Base-by-base conservation (phyloP, 345 rosid genomes). In the Diplotaxis tenuifolia region DNA sequence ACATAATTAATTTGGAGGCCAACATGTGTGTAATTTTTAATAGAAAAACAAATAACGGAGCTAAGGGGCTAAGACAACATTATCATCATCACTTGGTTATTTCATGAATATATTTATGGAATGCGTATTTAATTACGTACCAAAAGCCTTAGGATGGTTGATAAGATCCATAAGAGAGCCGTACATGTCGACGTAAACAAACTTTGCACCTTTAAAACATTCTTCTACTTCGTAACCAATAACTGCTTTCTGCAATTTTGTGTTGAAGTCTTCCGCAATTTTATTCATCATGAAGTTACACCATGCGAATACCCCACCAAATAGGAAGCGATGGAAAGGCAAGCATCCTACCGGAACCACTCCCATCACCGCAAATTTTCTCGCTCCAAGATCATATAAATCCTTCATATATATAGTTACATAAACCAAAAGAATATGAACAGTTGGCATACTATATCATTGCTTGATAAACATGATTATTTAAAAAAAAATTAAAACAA, bases 341-440 rank as follows among this genome's bases (percentile, higher is more conserved):
- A 70, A 7, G 65, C 82, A 79, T 36, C 82, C 82, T n/a, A 79
- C 7, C 0, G 82, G 82, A 47, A 74, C 47, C 28, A 66, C 75
- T 63, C 79, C 75, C 54, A 74, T 0, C 49, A 78, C 78, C 49
- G 71, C 78, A 5, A 78, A 67, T 63, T 68, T 78, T 23, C 82
- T 63, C 0, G 82, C 82, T 57, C 82, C 82, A 16, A 68, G 70
- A 31, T 62, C 50, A 20, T 78, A 78, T 25, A 78, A 57, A 1
- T 73, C 74, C 82, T 67, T 47, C 69, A 73, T 32, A 69, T 22
- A 47, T 47, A 57, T 52, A 62, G 10, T n/a, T 28, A 56, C 15
- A 63, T 29, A 31, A 31, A 68, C 40, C 58, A 40, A 70, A 69
- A 62, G 5, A 62, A 27, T 19, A 32, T 55, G 71, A 65, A 55